Conservation (phyloP, 495 filamentous ascomycete genomes). For the Pyronema omphalodes region DNA sequence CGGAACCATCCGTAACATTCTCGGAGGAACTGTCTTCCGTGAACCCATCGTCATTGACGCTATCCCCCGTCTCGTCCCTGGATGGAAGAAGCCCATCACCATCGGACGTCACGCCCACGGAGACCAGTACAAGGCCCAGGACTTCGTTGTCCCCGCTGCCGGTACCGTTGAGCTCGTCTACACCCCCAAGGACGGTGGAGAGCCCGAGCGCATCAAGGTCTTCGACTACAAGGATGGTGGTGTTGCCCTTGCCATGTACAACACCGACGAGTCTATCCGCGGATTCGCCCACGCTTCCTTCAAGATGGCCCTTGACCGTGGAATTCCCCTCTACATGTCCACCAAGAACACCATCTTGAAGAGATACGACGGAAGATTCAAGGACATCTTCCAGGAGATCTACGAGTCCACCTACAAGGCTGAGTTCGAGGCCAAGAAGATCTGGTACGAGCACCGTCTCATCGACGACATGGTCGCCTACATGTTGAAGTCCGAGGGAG, state of each 20-base stretch:
- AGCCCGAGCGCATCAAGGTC: conserved; percentile 75
- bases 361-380: conserved; percentile 95
- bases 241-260: conserved; percentile 87
- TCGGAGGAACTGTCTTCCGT: conserved; percentile 94
- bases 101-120: conserved; percentile 97
- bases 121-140: conserved; percentile 94
- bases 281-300: conserved; percentile 93
- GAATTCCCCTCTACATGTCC: conserved; percentile 86
- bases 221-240: conserved; percentile 79
- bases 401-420: conserved; percentile 74
- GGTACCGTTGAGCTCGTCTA: conserved; percentile 87
- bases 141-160: conserved; percentile 58
- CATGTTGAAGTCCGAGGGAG: conserved; percentile 90
- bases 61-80: conserved; percentile 80
- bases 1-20: conserved; percentile 88
- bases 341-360: conserved; percentile 99
- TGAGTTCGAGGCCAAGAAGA: conserved; percentile 71
- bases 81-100: conserved; percentile 97
- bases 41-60: conserved; percentile 90
- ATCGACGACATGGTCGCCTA: conserved; percentile 99
- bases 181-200: conserved; percentile 56
- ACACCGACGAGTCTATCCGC: conserved; percentile 82
- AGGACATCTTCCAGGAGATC: conserved; percentile 97
- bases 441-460: conserved; percentile 98
- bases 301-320: conserved; percentile 79